These are phyloP conservation scores for Prunus armeniaca DNA, from an alignment of 306 rosid species.

Conservation along the genomic window DNA sequence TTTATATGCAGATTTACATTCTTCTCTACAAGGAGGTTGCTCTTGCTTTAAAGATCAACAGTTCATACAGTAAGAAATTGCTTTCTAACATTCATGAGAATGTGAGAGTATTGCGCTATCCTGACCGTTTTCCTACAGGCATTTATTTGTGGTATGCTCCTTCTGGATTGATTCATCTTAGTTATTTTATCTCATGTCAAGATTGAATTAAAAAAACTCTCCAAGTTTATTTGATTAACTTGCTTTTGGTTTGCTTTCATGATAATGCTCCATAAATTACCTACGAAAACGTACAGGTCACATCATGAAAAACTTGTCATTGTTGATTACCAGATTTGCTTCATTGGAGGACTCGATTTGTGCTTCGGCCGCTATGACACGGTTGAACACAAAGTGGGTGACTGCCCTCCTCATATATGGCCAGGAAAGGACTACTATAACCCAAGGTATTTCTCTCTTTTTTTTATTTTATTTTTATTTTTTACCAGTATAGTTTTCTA, in stretches of 20 bases:
- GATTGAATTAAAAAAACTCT: neutral
- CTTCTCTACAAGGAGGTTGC: constrained; percentile 53
- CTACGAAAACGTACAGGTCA: constrained; percentile 33
- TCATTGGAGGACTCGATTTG: constrained; percentile 48
- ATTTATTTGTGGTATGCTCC: constrained; percentile 42
- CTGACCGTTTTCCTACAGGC: constrained; percentile 46
- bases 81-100: constrained; percentile 45
- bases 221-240: neutral
- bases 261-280: neutral
- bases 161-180: neutral
- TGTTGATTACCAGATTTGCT: constrained; percentile 46
- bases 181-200: neutral
- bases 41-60: constrained; percentile 49
- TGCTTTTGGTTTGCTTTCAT: neutral
- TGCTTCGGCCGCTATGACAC: constrained; percentile 56
- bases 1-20: constrained; percentile 40
- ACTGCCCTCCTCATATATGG: constrained; percentile 42
- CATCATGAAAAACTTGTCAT: constrained; percentile 54
- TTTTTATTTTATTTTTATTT: too few relatives aligned
- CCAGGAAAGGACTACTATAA: constrained; percentile 56
- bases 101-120: constrained; percentile 40
- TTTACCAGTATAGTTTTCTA: neutral
- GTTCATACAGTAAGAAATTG: constrained; percentile 38
- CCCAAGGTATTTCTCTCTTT: constrained; percentile 34
- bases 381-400: constrained; percentile 43